Conservation (phyloP, 2,329 filamentous ascomycete genomes). For the Monilinia fructigena region DNA sequence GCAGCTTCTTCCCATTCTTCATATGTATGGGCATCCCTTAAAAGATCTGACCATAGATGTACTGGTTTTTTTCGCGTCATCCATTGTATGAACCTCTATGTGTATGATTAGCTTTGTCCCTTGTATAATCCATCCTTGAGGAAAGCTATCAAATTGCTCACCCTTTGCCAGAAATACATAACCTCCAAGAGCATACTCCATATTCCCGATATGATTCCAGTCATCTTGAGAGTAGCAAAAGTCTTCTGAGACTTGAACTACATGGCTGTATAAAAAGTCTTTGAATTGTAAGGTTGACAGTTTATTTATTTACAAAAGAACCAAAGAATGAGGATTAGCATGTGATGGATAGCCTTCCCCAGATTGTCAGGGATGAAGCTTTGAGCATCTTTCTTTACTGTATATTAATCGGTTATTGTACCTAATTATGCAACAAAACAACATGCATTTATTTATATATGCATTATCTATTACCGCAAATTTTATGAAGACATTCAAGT, state of each 20-base stretch:
- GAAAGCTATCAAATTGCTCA: slow-evolving; percentile 37
- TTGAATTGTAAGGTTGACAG: not conserved
- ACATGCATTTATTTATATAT: not conserved
- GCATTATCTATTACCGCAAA: not conserved
- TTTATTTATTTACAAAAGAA: not conserved
- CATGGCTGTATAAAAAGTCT: not conserved
- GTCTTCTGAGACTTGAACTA: not conserved
- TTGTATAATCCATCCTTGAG: not conserved
- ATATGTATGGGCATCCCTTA: slow-evolving; percentile 67
- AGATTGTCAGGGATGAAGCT: slow-evolving; percentile 21
- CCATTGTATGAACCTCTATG: slow-evolving; percentile 66
- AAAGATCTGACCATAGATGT: slow-evolving; percentile 62
- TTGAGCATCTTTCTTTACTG: not conserved
- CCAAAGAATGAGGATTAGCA: slow-evolving; percentile 19
- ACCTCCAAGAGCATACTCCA: slow-evolving; percentile 62
- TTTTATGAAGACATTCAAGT: not conserved
- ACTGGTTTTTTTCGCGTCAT: slow-evolving; percentile 63
- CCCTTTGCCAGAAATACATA: slow-evolving; percentile 60
- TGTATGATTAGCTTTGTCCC: slow-evolving; percentile 8
- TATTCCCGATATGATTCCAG: slow-evolving; percentile 43
- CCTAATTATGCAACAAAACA: not conserved
- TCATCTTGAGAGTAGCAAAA: slow-evolving; percentile 31
- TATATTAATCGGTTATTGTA: not conserved
- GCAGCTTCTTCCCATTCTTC: slow-evolving; percentile 89
- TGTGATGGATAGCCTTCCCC: slow-evolving; percentile 21